Evolutionary conservation across 1,284 basidiomycete species (phyloP).

Genomic region (Coniferiporia sulphurascens): DNA sequence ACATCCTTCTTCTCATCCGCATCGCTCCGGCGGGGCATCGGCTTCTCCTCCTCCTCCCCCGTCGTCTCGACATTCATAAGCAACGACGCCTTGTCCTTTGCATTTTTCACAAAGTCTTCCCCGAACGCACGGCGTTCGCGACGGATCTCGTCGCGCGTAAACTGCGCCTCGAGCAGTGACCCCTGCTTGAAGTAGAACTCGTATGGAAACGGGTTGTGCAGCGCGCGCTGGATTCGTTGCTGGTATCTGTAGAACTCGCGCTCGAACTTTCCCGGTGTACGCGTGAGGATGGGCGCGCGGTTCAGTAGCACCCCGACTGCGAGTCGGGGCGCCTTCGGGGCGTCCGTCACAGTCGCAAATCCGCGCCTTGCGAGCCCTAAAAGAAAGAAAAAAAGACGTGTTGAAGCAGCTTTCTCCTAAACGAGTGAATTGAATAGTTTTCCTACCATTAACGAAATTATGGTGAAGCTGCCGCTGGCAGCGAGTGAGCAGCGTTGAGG

Average conservation of each 20-base stretch:
- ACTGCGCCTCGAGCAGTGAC: slow-evolving; percentile 80
- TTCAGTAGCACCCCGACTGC: slow-evolving; percentile 62
- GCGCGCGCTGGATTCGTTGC: slow-evolving; percentile 73
- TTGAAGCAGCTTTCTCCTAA: not conserved
- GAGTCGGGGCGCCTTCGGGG: slow-evolving; percentile 18
- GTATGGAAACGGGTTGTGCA: slow-evolving; percentile 85
- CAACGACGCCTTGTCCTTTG: slow-evolving; percentile 44
- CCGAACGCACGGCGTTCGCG: slow-evolving; percentile 73
- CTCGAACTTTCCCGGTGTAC: slow-evolving; percentile 75
- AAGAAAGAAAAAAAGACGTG: not conserved
- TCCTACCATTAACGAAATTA: slow-evolving; percentile 5
- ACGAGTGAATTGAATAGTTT: not conserved
- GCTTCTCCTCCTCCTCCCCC: slow-evolving; percentile 55
- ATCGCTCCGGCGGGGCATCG: slow-evolving; percentile 54
- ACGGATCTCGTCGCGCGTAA: slow-evolving; percentile 66
- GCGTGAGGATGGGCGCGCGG: slow-evolving; percentile 79
- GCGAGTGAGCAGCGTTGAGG: slow-evolving; percentile 18
- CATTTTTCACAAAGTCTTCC: slow-evolving; percentile 51
- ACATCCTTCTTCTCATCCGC: slow-evolving; percentile 61
- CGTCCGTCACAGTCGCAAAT: slow-evolving; percentile 15
- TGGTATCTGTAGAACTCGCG: slow-evolving; percentile 86
- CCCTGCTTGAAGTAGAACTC: slow-evolving; percentile 97
- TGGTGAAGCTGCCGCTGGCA: slow-evolving; percentile 12
- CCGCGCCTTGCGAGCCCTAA: slow-evolving; percentile 8
- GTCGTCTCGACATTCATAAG: slow-evolving; percentile 28